Evolutionary conservation across 192 early-diverging fungal species (phyloP).

Genomic region (Linnemannia hyalina): DNA sequence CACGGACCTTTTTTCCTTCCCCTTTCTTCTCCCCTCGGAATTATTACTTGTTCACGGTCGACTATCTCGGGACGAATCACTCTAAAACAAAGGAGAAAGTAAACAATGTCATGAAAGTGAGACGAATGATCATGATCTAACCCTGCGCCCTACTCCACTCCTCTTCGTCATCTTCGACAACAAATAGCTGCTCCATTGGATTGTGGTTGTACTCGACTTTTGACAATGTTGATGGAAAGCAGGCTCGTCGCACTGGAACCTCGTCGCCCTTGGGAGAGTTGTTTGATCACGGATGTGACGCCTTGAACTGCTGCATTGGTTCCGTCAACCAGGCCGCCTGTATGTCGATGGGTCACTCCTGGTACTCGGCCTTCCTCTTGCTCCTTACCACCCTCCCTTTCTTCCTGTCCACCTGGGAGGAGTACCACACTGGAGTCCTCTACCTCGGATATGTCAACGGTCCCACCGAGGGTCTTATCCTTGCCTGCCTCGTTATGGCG

Average conservation of each 20-base stretch:
- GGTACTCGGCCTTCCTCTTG: constrained; percentile 70
- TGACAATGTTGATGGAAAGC: constrained; percentile 91
- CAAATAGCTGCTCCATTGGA: constrained; percentile 79
- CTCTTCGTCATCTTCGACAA: constrained; percentile 21
- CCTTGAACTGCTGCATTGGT: constrained; percentile 85
- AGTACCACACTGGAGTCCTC: constrained; percentile 89
- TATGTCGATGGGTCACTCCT: constrained; percentile 80
- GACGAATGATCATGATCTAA: neutral
- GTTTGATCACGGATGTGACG: constrained; percentile 91
- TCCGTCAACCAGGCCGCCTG: constrained; percentile 80
- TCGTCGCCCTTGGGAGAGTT: constrained; percentile 86
- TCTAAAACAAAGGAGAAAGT: neutral
- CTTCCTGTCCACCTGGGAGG: constrained; percentile 91
- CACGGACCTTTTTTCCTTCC: neutral
- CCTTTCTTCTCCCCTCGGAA: neutral
- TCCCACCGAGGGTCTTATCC: constrained; percentile 86
- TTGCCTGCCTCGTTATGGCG: constrained; percentile 73
- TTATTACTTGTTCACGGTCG: neutral
- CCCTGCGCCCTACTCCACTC: constrained; percentile 3
- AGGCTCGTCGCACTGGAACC: constrained; percentile 84
- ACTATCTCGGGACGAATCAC: neutral
- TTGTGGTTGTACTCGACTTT: constrained; percentile 92
- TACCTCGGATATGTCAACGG: constrained; percentile 90
- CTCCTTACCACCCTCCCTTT: constrained; percentile 80
- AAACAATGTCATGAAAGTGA: neutral